Evolutionary conservation across 179 eudicot species (phyloP), one percentile per base, ranked within the genome.

Genomic region (Pouteria campechiana): DNA sequence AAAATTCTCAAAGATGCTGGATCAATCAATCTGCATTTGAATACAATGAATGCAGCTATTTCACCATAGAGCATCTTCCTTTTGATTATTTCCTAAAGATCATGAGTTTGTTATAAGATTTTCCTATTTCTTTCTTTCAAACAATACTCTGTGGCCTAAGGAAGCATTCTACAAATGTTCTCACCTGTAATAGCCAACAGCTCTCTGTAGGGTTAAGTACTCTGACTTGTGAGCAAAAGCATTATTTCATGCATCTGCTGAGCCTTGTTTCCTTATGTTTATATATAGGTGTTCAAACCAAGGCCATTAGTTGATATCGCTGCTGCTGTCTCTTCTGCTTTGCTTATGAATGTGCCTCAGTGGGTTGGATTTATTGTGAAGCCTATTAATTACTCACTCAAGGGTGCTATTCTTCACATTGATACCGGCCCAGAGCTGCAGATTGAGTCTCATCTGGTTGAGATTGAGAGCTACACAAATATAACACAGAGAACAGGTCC

Each of bases 261-360:
- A 25, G 17, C n/a, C n/a, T n/a, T n/a, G n/a, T n/a, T n/a, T n/a
- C n/a, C n/a, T n/a, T n/a, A 39, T 30, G 45, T 55, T 61, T 44
- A 23, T 34, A 29, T 60, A 48, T 58, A 92, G 99, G 99, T 92
- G 38, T 79, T 64, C 55, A 73, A 75, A 60, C 99, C 92, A 52
- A 79, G 96, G 79, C 67, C 96, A 58, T 71, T 90, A 65, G 98
- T 90, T 60, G 96, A 90, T 64, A 92, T 92, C 54, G 64, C 79
- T 60, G 85, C 94, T 30, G 96, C 99, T 36, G 69, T 83, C 54
- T 92, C 99, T 48, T 92, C 99, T 61, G 88, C 96, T 61, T 71
- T 92, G 60, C 64, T 92, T 42, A 75, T 86, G 61, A 92, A 92
- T 67, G 94, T 86, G 56, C 68, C 86, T 60, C 99, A 92, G 70